Base-by-base conservation (phyloP, 768 basidiomycete species). In the Scleroderma citrinum region DNA sequence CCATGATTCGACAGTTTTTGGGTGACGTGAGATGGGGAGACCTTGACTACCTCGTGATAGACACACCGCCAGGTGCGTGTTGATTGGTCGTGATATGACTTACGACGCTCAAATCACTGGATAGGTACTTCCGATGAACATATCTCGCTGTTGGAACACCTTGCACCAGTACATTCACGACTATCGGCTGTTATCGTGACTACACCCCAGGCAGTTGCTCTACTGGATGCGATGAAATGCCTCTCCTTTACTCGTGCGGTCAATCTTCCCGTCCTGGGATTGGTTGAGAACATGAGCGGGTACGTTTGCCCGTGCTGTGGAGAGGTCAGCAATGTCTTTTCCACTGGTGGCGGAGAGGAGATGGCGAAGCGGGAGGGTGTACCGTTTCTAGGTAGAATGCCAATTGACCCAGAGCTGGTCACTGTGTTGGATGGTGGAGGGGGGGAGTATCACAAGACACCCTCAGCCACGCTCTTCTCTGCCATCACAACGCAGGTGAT, bases 231-330 rank as follows among this genome's bases (percentile, higher is more conserved):
- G 41, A 84, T 92, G 75, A 98, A 98, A 70, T 96, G 92, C 57
- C 78, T 98, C 51, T 94, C 93, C 35, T 99, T 99, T 70, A 90
- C 94, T 13, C 87, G 87, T 16, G 80, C 90, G 8, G 87, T 93
- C 56, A 78, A 80, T 44, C 73, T 98, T 12, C 92, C 87, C 13
- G 84, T 99, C 31, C 71, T 95, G 48, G 96, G 96, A 8, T 67
- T 99, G 44, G 83, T 99, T 58, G 96, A 98, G 65, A 99, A 98
- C 70, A 98, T 98, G 96, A 89, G 91, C 55, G 96, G 96, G 44
- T 98, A 96, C 69, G 88, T 87, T 17, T 98, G 95, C 62, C 96
- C 96, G 39, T 96, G 94, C 63, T 98, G 96, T 64, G 91, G 91
- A 14, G 94, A 97, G 66, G 74, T 97, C 57, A 91, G 84, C 72